Evolutionary conservation across 345 rosid species (phyloP), one percentile per base, ranked within the genome.

Genomic region (Syzygium grande): DNA sequence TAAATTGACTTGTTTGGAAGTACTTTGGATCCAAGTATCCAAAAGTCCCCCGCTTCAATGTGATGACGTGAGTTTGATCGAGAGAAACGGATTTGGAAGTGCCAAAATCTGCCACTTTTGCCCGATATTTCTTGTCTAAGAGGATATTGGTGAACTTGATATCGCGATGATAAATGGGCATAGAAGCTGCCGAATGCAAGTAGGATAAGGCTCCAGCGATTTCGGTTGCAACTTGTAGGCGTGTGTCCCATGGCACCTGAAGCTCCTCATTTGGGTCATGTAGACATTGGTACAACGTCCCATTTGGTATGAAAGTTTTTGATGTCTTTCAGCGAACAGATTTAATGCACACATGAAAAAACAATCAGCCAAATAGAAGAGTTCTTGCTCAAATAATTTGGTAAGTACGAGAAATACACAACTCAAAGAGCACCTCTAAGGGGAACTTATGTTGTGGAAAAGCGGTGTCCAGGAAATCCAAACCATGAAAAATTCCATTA

Each of bases 231-330:
- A 53, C 19, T 53, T 9, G 0, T 17, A 17, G 22, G 56, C 9
- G 0, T 0, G 1, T 52, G 23, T 17, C 0, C 56, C 56, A 53
- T 8, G 7, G 19, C 19, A 53, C 0, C 0, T 5, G 56, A 17
- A 17, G 19, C 56, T 53, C 0, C 8, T 0, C 56, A 53, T 53
- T 53, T 53, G 56, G 56, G 56, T 53, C 55, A 17, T 53, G 5
- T 3, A 53, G 1, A 17, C 19, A 53, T 53, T 53, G 55, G 1
- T 53, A 53, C 19, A 17, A 21, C 16, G 55, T 53, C 7, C 9
- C 1, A 53, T 17, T 53, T 53, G 8, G 55, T 53, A 0, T 53
- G 55, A 53, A 53, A 58, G 30, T 25, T n/a, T 25, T 58, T 25
- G 30, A 58, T 58, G 65, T 2, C 27, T 58, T 58, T 25, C 6